Evolutionary conservation across 345 rosid species (phyloP), one percentile per base, ranked within the genome.

Genomic region (Melaleuca alternifolia): DNA sequence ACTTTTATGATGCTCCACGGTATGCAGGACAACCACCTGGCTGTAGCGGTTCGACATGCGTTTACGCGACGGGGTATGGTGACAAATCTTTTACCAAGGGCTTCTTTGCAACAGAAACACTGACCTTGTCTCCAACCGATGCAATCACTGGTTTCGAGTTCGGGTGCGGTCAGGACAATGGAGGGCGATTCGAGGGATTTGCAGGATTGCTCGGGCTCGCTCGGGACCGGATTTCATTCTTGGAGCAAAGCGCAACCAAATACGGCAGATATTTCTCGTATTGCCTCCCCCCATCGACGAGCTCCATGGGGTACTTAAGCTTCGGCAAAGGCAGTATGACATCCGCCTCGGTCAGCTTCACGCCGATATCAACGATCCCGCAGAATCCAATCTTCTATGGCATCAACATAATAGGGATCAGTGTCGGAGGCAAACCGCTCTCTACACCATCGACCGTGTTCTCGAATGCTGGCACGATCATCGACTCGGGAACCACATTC

Each of bases 221-320:
- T 7, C 51, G 14, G 26, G 65, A 61, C 9, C 53, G 11, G 0
- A 23, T 16, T 37, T 83, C 91, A 7, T 53, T 91, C 7, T 21
- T 84, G 28, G 52, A 79, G 6, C 93, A 91, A 65, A 77, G 86
- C n/a, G 12, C 18, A 8, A 3, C 26, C 5, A 24, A 4, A 1
- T 88, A 52, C 11, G 50, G 11, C 0, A 12, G 41, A 24, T 12
- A 23, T 12, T 91, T 90, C 86, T 88, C 89, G 13, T 89, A 90
- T 83, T 90, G 93, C 87, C 88, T 91, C 30, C 88, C 91, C 7
- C 51, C 87, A 24, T 26, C 76, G 7, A 57, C 50, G 51, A 85
- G 81, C 57, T 81, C 87, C 5, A 7, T 37, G 14, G 90, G 91
- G 9, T 86, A 61, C 44, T 33, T 90, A 11, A 53, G 14, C 8